A percentile compares a stretch with the other conserved stretches of the same genome.
phyloP scores from a whole-genome alignment of 148 eudicot genomes.

The Rhododendron williamsianum region DNA sequence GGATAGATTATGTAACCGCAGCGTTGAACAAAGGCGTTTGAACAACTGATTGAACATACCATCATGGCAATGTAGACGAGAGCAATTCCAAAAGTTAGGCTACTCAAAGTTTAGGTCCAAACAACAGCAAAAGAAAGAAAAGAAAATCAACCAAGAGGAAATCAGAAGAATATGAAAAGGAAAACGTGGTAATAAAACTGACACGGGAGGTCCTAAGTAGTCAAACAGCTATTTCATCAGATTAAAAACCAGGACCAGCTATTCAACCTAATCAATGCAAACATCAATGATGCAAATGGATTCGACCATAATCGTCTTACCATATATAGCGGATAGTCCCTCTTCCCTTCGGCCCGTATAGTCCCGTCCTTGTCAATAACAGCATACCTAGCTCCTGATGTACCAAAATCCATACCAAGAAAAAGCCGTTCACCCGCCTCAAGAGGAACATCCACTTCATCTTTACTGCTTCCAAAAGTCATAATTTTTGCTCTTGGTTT shows the following conservation, averaged over 20 bases:
- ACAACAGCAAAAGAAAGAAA: neutral
- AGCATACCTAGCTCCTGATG: constrained; percentile 94
- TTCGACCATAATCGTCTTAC: constrained; percentile 29
- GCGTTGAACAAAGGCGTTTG: neutral
- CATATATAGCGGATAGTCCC: constrained; percentile 59
- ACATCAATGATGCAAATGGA: neutral
- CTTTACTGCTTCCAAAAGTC: constrained; percentile 16
- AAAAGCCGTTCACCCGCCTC: constrained; percentile 37
- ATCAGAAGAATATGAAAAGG: neutral
- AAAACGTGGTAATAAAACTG: neutral
- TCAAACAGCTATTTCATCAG: neutral
- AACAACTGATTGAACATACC: neutral
- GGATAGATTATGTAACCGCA: neutral
- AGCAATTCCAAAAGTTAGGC: neutral
- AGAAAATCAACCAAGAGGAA: neutral
- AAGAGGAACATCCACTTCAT: constrained; percentile 5
- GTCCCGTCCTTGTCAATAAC: constrained; percentile 60
- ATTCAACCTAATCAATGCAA: neutral
- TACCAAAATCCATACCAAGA: constrained; percentile 96
- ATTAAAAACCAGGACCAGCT: neutral
- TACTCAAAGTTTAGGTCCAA: neutral
- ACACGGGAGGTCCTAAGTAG: neutral
- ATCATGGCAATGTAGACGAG: neutral
- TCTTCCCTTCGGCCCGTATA: constrained; percentile 60
- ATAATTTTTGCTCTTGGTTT: constrained; percentile 9